These are phyloP conservation scores for Colletotrichum horii DNA, from an alignment of 2,329 filamentous ascomycete species.

Conservation along the genomic window DNA sequence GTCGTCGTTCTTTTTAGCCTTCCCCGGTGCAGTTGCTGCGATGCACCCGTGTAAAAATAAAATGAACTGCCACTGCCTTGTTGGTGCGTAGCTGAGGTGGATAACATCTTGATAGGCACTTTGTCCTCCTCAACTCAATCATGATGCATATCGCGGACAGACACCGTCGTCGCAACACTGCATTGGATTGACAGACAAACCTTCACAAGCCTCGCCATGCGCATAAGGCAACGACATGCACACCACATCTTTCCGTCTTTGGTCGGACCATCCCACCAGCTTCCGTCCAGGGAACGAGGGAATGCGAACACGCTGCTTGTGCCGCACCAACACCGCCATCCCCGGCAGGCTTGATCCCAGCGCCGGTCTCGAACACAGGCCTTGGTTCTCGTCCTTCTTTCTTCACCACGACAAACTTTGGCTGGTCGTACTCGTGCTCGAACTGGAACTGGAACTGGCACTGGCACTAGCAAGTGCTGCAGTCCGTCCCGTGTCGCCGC, in stretches of 20 bases:
- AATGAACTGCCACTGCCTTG: neutral
- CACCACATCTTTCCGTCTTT: slow-evolving; percentile 1
- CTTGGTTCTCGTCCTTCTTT: neutral
- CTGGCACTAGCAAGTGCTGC: neutral
- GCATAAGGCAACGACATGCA: slow-evolving; percentile 17
- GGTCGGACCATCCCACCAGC: slow-evolving; percentile 5
- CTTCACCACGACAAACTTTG: neutral
- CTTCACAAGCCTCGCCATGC: neutral
- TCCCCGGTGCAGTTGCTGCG: neutral
- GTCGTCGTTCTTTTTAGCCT: neutral
- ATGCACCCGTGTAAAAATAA: neutral
- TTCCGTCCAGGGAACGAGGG: neutral
- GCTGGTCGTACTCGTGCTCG: neutral
- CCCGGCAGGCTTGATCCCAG: slow-evolving; percentile 5
- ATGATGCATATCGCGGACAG: neutral
- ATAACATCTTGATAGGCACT: neutral
- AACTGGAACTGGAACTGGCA: neutral
- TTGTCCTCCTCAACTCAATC: neutral
- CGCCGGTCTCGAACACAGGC: neutral
- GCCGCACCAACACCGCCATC: slow-evolving; percentile 6
- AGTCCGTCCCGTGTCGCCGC: neutral
- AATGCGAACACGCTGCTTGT: slow-evolving; percentile 9
- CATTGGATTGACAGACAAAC: neutral
- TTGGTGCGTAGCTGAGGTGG: neutral
- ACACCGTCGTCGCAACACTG: neutral